Evolutionary conservation across 495 filamentous ascomycete species (phyloP), one percentile per base, ranked within the genome.

Genomic region (Penicillium soppii): DNA sequence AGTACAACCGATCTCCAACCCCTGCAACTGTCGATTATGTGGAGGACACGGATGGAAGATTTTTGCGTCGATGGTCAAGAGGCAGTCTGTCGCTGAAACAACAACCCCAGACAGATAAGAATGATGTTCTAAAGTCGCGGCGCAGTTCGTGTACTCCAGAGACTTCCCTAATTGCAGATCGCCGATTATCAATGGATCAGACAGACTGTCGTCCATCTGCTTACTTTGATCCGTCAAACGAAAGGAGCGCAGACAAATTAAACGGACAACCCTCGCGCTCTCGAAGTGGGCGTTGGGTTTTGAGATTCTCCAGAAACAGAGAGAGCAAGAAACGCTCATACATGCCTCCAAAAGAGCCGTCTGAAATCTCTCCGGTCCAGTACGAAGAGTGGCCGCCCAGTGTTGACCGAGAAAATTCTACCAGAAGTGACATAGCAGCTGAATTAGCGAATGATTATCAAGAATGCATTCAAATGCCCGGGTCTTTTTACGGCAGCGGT

Each of bases 381-480:
- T 58, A 56, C 37, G 19, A 56, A 7, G 57, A 54, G 21, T 50
- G 46, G 47, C 27, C 43, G 8, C 52, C 57, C 4, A 44, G 20
- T 20, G 38, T 58, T 8, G 44, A 42, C 20, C 54, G 54, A 19
- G 37, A 44, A n/a, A 23, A 40, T 15, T 58, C 60, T 5, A 53
- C 51, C 32, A 60, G 49, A 19, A 56, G 57, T 16, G 47, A 48
- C 20, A 16, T 30, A 15, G 40, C 56, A 20, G 57, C 56, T 8
- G 62, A 64, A 8, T 51, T 57, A 48, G 62, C 53, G 12, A 62
- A 48, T 44, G 43, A 51, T 35, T 62, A 69, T 30, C 57, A 58
- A 25, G 65, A 69, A 19, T 63, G 66, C 48, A 48, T 69, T 25
- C 55, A 62, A 10, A 65, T 63, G 57, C 67, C 62, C 1, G 62